These are phyloP conservation scores for Guyanaporus albipodus DNA, from an alignment of 768 basidiomycete genomes.

Conservation along the genomic window DNA sequence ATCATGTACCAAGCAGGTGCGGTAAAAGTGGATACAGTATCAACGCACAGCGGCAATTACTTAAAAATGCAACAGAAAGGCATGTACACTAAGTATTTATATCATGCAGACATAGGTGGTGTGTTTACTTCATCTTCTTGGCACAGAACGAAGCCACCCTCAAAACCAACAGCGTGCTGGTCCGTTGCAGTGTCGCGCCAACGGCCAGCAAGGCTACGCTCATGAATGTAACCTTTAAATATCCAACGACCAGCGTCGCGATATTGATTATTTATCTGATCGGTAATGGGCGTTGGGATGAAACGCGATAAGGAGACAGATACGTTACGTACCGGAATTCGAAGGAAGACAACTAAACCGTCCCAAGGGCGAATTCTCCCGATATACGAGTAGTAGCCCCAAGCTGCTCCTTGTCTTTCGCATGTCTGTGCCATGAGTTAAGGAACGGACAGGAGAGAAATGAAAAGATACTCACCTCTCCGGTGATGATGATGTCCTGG, in stretches of 20 bases:
- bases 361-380: slow-evolving; percentile 53
- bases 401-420: slow-evolving; percentile 42
- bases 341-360: slow-evolving; percentile 44
- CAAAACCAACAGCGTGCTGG: slow-evolving; percentile 39
- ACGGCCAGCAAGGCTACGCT: slow-evolving; percentile 47
- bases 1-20: slow-evolving; percentile 7
- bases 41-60: slow-evolving; percentile 11
- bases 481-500: slow-evolving; percentile 50
- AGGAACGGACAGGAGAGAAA: neutral
- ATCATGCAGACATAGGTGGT: slow-evolving; percentile 14
- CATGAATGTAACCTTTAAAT: slow-evolving; percentile 51
- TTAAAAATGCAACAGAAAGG: slow-evolving; percentile 11
- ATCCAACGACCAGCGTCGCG: slow-evolving; percentile 41
- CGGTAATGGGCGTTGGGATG: slow-evolving; percentile 10
- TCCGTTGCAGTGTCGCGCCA: slow-evolving; percentile 50
- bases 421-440: slow-evolving; percentile 33
- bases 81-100: slow-evolving; percentile 13
- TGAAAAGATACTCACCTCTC: slow-evolving; percentile 36
- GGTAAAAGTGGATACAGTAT: slow-evolving; percentile 12
- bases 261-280: slow-evolving; percentile 34
- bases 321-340: slow-evolving; percentile 38
- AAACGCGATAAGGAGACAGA: neutral
- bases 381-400: slow-evolving; percentile 44
- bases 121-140: slow-evolving; percentile 29
- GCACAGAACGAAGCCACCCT: slow-evolving; percentile 46